Evolutionary conservation across 805 yeast species (phyloP), one percentile per base, ranked within the genome.

Genomic region (Candida nitratophila): DNA sequence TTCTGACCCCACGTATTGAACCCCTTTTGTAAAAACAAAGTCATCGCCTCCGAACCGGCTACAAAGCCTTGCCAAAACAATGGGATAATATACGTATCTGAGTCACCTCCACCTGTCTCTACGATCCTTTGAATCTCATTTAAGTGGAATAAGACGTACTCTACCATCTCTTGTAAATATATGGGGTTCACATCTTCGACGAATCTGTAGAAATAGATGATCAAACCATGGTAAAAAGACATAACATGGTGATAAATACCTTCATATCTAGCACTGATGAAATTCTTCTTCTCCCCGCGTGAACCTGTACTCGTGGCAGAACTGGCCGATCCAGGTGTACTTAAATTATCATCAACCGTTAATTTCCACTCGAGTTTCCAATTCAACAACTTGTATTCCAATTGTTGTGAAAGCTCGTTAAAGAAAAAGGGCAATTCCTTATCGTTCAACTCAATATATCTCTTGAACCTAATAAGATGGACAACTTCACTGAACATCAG

Each of bases 1-100:
- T 76, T 76, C n/a, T 77, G 79, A 11, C 81, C 81, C 95, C 95
- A 87, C 46, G 71, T 68, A 55, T 78, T 81, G 63, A 77, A 86
- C 36, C 87, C 81, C 47, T 71, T 64, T 50, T 85, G 91, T 32
- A 81, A 61, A 31, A 68, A 69, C 1, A 61, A 52, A 6, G 81
- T 76, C 47, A 76, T 73, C 11, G 89, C 83, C 48, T 85, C 88
- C 54, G 93, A 83, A 0, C 95, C 96, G 1, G 91, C 89, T 37
- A 88, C 82, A 52, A 88, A 88, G 0, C 93, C 95, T 56, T 85
- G 91, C 93, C 96, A 88, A 53, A 86, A 79, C 30, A 86, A 65
- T 4, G 96, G 96, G 31, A 83, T 77, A 41, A 79, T 78, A 19
- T 83, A 74, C 1, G 82, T 79, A 22, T 76, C 79, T 19, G 71